phyloP scores from a whole-genome alignment of 257 asterid species.

The Hygrophila difformis region DNA sequence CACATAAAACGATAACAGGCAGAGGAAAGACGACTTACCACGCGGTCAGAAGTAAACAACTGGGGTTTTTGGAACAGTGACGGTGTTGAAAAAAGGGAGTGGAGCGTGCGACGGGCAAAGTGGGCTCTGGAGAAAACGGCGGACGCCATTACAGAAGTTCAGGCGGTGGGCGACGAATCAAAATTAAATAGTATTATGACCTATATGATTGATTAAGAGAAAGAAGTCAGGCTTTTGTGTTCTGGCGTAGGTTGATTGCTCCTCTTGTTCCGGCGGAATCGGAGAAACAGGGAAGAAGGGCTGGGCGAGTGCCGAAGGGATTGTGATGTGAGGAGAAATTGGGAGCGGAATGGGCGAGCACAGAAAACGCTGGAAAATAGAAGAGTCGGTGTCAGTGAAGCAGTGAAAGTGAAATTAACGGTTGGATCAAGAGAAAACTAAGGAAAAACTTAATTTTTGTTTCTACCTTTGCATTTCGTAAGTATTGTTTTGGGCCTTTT shows the following conservation, averaged over 20 bases:
- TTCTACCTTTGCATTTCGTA: too few relatives aligned
- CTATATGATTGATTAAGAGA: neutral
- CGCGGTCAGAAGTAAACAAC: conserved; percentile 24
- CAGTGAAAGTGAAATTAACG: too few relatives aligned
- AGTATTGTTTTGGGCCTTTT: too few relatives aligned
- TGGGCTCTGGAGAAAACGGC: conserved; percentile 49
- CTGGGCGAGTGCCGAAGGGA: conserved; percentile 3
- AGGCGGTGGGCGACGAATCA: neutral
- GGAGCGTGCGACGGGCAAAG: conserved; percentile 47
- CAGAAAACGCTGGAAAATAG: neutral
- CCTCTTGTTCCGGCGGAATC: neutral
- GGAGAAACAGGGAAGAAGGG: neutral
- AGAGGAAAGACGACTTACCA: conserved; percentile 33
- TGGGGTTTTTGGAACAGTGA: conserved; percentile 30
- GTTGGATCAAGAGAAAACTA: too few relatives aligned
- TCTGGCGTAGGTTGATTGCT: neutral
- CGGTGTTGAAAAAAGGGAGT: conserved; percentile 25
- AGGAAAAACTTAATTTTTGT: too few relatives aligned
- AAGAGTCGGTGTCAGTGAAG: too few relatives aligned
- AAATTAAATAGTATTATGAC: too few relatives aligned
- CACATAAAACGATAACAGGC: too few relatives aligned
- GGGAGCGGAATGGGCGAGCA: conserved; percentile 8
- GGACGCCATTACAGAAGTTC: conserved; percentile 42
- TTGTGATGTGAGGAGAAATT: neutral
- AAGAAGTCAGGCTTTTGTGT: neutral